A percentile compares a stretch with the other conserved stretches of the same genome.
phyloP scores from a whole-genome alignment of 257 asterid species.

The Solanum arcanum region DNA sequence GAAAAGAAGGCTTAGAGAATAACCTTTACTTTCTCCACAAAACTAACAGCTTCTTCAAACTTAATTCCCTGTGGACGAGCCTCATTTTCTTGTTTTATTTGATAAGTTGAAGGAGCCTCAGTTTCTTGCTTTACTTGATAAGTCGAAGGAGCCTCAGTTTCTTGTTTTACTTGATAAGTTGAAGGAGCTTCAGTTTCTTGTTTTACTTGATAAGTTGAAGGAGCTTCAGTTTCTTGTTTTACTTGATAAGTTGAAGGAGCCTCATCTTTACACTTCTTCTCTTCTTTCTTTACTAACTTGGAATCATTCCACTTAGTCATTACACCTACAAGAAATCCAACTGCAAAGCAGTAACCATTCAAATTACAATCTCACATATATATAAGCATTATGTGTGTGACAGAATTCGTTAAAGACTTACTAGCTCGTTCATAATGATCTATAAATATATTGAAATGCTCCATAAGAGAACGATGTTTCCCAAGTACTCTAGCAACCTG shows the following conservation, averaged over 20 bases:
- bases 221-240: no score
- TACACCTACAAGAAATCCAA: constrained; percentile 89
- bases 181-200: background rate
- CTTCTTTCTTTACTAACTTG: constrained; percentile 46
- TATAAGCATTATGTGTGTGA: background rate
- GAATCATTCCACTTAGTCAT: constrained; percentile 76
- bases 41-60: background rate
- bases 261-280: constrained; percentile 11
- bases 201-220: background rate
- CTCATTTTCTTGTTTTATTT: background rate
- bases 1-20: background rate
- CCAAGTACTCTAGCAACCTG: constrained; percentile 80
- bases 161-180: background rate
- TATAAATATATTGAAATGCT: constrained; percentile 68
- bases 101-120: no score
- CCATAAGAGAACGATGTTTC: constrained; percentile 83
- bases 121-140: no score
- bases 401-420: background rate
- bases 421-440: constrained; percentile 82
- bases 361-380: constrained; percentile 11
- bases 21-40: background rate
- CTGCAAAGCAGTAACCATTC: constrained; percentile 26
- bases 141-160: background rate
- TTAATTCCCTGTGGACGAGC: background rate
- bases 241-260: background rate